Conservation (phyloP, 371 early-diverging fungal species). For the Mortierella sp. region DNA sequence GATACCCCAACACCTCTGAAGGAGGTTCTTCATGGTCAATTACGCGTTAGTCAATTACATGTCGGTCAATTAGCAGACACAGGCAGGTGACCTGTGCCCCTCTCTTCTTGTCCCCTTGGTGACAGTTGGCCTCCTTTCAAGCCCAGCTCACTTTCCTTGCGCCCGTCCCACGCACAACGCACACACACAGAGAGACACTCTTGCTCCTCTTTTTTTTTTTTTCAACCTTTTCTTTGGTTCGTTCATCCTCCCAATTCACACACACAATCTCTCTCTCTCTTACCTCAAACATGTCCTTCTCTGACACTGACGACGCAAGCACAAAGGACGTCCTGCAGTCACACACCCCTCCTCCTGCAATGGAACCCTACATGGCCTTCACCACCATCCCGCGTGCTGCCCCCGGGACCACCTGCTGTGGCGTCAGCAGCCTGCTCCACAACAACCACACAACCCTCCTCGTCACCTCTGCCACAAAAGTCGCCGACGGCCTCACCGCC, state of each 20-base stretch:
- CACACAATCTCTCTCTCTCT: neutral
- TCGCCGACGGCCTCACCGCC: conserved; percentile 55
- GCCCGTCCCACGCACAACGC: neutral
- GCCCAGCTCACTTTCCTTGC: conserved; percentile 3
- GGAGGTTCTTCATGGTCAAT: too few species aligned
- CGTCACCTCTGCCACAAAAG: conserved; percentile 52
- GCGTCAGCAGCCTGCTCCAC: conserved; percentile 35
- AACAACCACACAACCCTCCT: conserved; percentile 38
- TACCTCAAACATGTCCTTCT: conserved; percentile 40
- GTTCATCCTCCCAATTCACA: neutral
- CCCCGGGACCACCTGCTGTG: conserved; percentile 49
- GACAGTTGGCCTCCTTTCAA: conserved; percentile 4
- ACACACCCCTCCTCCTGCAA: neutral
- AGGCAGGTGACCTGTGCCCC: neutral
- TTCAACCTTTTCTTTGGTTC: neutral
- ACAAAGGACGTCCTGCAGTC: conserved; percentile 21
- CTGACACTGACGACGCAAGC: conserved; percentile 30
- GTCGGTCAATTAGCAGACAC: neutral
- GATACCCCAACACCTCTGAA: neutral
- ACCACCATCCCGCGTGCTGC: conserved; percentile 56
- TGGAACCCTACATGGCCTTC: conserved; percentile 52
- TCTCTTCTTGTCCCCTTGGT: neutral
- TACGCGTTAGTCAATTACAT: too few species aligned
- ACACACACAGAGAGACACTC: neutral
- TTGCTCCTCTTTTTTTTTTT: neutral